Conservation (phyloP, 495 filamentous ascomycete species). For the Saxophila tyrrhenica region DNA sequence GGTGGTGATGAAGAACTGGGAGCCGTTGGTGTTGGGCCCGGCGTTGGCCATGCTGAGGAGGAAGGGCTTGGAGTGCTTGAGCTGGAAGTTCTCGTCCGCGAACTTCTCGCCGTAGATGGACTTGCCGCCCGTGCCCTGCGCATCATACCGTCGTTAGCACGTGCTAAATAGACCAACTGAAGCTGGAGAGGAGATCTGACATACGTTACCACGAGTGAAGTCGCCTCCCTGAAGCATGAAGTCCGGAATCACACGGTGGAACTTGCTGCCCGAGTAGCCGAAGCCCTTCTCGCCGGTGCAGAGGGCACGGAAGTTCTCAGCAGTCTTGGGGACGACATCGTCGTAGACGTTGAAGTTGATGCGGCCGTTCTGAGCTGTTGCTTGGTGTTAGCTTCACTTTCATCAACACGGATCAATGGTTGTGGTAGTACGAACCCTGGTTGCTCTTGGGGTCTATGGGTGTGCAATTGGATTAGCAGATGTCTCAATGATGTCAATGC, state of each 20-base stretch:
- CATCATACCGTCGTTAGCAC: neutral
- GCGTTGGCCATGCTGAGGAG: conserved; percentile 79
- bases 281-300: conserved; percentile 89
- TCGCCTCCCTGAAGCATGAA: conserved; percentile 45
- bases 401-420: neutral
- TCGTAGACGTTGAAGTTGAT: conserved; percentile 89
- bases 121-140: conserved; percentile 68
- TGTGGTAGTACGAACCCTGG: too few relatives aligned
- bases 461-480: too few relatives aligned
- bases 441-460: too few relatives aligned
- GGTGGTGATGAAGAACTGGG: conserved; percentile 54
- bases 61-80: conserved; percentile 50
- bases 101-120: conserved; percentile 87
- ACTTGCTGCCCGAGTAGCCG: conserved; percentile 37
- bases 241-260: conserved; percentile 37
- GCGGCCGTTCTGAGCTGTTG: conserved; percentile 58
- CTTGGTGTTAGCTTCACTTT: neutral
- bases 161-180: neutral
- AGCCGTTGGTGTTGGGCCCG: conserved; percentile 67
- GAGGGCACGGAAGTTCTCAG: conserved; percentile 87
- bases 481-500: too few relatives aligned
- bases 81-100: conserved; percentile 64
- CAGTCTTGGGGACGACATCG: conserved; percentile 76
- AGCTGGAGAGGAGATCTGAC: conserved; percentile 12
- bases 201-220: conserved; percentile 40